A percentile compares a stretch with the other conserved stretches of the same genome.
Evolutionary conservation across 2,329 filamentous ascomycete genomes (phyloP).

Genomic region (Ascochyta koolunga): DNA sequence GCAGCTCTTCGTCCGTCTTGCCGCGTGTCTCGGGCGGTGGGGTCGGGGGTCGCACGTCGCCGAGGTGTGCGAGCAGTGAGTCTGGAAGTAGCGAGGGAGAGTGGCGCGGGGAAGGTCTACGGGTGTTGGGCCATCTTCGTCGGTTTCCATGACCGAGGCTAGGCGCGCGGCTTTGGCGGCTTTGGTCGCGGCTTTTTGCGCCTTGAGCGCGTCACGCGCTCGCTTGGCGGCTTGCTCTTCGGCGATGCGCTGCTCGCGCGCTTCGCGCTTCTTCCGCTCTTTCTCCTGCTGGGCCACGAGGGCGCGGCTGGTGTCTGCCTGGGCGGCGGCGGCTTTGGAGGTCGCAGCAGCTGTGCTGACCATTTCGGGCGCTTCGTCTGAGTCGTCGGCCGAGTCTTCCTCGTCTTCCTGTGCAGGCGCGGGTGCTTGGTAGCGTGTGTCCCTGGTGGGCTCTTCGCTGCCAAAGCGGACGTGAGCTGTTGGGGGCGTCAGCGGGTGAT

Average conservation of each 20-base stretch:
- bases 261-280: slow-evolving; percentile 38
- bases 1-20: slow-evolving; percentile 39
- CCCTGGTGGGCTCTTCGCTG: slow-evolving; percentile 41
- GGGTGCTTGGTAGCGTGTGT: slow-evolving; percentile 19
- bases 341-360: slow-evolving; percentile 42
- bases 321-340: slow-evolving; percentile 33
- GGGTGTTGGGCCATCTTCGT: slow-evolving; percentile 3
- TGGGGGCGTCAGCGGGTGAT: slow-evolving; percentile 15
- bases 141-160: not conserved
- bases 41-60: slow-evolving; percentile 52
- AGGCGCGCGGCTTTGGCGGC: slow-evolving; percentile 35
- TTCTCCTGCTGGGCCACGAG: slow-evolving; percentile 37
- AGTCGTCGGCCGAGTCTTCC: slow-evolving; percentile 40
- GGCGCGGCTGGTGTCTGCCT: slow-evolving; percentile 40
- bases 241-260: slow-evolving; percentile 37
- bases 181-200: slow-evolving; percentile 39
- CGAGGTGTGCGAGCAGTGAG: slow-evolving; percentile 57
- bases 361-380: slow-evolving; percentile 48
- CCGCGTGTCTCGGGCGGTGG: slow-evolving; percentile 44
- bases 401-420: slow-evolving; percentile 13
- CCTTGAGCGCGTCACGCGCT: slow-evolving; percentile 37
- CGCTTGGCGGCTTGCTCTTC: slow-evolving; percentile 43
- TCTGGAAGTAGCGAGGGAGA: slow-evolving; percentile 58
- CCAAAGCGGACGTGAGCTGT: slow-evolving; percentile 43
- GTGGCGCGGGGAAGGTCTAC: not conserved